phyloP scores from a whole-genome alignment of 805 yeast genomes.

The Kuraishia capsulata region DNA sequence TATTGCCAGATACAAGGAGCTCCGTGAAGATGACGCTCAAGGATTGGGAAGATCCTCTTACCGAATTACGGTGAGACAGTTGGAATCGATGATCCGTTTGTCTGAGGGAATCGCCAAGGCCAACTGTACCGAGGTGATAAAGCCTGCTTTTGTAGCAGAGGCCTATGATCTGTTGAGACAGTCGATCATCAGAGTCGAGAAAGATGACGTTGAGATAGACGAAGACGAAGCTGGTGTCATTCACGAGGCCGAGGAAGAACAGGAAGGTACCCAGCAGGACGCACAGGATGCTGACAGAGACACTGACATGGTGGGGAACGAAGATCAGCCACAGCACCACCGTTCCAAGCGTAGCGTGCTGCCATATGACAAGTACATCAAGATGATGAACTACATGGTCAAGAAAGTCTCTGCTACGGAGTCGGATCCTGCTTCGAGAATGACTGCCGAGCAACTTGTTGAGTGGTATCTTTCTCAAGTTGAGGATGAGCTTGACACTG shows the following conservation, averaged over 20 bases:
- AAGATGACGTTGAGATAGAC: slow-evolving; percentile 82
- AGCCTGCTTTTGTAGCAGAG: slow-evolving; percentile 82
- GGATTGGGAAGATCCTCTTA: slow-evolving; percentile 81
- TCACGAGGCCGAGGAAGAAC: slow-evolving; percentile 10
- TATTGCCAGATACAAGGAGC: slow-evolving; percentile 73
- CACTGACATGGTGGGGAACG: slow-evolving; percentile 7
- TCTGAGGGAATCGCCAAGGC: slow-evolving; percentile 97
- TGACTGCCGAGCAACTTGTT: slow-evolving; percentile 60
- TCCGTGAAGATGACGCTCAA: slow-evolving; percentile 85
- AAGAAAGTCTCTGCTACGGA: slow-evolving; percentile 42
- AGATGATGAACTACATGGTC: slow-evolving; percentile 75
- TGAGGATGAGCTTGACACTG: slow-evolving; percentile 63
- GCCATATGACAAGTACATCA: slow-evolving; percentile 78
- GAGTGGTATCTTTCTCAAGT: slow-evolving; percentile 73
- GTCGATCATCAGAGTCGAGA: slow-evolving; percentile 88
- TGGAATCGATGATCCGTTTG: slow-evolving; percentile 87
- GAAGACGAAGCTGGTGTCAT: slow-evolving; percentile 28
- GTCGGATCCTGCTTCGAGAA: slow-evolving; percentile 39
- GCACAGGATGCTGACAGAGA: slow-evolving; percentile 3
- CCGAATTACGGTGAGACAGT: slow-evolving; percentile 93
- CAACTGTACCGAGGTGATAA: slow-evolving; percentile 82
- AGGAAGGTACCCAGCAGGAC: slow-evolving; percentile 1
- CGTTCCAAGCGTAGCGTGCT: slow-evolving; percentile 36
- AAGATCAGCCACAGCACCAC: slow-evolving; percentile 4
- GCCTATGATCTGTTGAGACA: slow-evolving; percentile 86